Evolutionary conservation across 305 asterid species (phyloP), one percentile per base, ranked within the genome.

Genomic region (Ilex paraguariensis): DNA sequence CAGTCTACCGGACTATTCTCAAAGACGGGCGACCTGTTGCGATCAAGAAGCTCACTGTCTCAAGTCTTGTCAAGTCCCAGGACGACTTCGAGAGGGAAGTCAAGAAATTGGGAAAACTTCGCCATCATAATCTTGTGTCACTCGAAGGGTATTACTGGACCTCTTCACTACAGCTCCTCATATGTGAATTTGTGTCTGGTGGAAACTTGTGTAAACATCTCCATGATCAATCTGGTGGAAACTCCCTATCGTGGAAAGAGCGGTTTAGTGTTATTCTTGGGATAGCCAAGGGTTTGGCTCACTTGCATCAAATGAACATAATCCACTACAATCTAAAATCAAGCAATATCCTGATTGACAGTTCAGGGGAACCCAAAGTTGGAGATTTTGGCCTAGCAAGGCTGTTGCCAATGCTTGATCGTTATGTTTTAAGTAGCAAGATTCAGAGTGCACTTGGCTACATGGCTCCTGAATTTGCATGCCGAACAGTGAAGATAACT

Each of bases 141-240:
- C 88, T 90, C 6, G 91, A 84, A 16, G 97, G 97, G 40, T 90
- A 90, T 62, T 90, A 90, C 67, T 90, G 97, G 97, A 87, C 95
- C 17, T 83, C 90, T 10, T 85, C 94, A 0, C 69, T 87, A 21
- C 97, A 90, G 75, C 95, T 90, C 62, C 87, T 90, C 54, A 85
- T 90, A 51, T 79, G 83, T 17, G 97, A 90, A 68, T 90, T 64
- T 30, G 79, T 85, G 60, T 39, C 88, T 0, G 91, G 93, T 31
- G 95, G 91, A 40, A 87, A 80, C 70, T 57, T 90, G 71, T 76
- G 85, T 69, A 82, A 77, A 74, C 86, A 71, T 65, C 89, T 90
- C 54, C 97, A 90, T 6, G 95, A 89, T 70, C 73, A 67, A 58
- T 75, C 80, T 3, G 71, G 69, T 1, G 84, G 73, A 31, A 72